These are phyloP conservation scores for Mycoemilia scoparia DNA, from an alignment of 192 early-diverging fungal species.

Conservation along the genomic window DNA sequence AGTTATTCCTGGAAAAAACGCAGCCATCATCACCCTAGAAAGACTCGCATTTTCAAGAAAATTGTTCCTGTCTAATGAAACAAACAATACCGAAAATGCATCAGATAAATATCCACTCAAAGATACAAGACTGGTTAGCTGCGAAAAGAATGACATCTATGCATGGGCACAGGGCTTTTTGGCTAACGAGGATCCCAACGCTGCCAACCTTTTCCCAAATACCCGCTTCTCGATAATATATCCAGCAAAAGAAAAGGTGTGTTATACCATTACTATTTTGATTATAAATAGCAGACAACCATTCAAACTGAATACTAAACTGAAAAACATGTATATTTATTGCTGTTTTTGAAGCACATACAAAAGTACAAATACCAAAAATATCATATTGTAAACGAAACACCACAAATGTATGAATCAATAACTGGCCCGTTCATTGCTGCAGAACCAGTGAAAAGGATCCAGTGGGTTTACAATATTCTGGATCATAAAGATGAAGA, in stretches of 20 bases:
- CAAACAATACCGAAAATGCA: too few species aligned
- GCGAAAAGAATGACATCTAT: slow-evolving; percentile 48
- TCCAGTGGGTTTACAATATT: slow-evolving; percentile 69
- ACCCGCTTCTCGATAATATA: slow-evolving; percentile 38
- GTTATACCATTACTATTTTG: background rate
- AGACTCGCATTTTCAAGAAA: slow-evolving; percentile 8
- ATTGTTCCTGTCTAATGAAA: too few species aligned
- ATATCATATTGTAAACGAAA: slow-evolving; percentile 41
- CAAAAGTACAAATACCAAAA: slow-evolving; percentile 47
- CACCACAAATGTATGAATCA: slow-evolving; percentile 34
- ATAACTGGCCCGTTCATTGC: slow-evolving; percentile 43
- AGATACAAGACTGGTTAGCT: slow-evolving; percentile 10
- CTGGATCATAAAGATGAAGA: slow-evolving; percentile 40
- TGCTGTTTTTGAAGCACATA: too few species aligned
- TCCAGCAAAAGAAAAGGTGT: slow-evolving; percentile 40
- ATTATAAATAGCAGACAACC: background rate
- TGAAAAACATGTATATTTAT: too few species aligned
- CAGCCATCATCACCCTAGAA: slow-evolving; percentile 18
- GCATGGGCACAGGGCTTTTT: slow-evolving; percentile 37
- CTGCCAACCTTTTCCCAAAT: slow-evolving; percentile 31
- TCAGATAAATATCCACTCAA: too few species aligned
- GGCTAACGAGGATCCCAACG: slow-evolving; percentile 1
- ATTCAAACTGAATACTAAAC: too few species aligned
- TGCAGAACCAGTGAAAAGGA: slow-evolving; percentile 31
- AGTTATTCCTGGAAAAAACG: slow-evolving; percentile 6